Percentiles rank a stretch among this genome's conserved stretches.
Evolutionary conservation across 2,329 filamentous ascomycete species (phyloP).

Genomic region (Diatrype stigma): DNA sequence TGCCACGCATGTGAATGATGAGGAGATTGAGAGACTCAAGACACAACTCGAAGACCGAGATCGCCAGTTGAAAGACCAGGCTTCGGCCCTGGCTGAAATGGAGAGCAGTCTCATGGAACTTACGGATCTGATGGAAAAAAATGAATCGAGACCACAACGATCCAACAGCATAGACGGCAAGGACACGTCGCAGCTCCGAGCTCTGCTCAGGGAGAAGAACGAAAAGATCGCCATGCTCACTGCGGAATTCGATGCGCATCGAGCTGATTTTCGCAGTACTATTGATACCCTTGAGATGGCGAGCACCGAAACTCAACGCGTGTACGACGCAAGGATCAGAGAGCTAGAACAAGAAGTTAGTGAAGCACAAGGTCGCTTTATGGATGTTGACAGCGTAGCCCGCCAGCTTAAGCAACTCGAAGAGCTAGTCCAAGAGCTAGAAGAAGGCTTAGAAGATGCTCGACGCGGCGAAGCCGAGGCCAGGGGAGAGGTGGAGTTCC

Average conservation of each 20-base stretch:
- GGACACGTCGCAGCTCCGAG: constrained; percentile 71
- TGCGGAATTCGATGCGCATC: constrained; percentile 88
- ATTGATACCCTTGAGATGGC: constrained; percentile 96
- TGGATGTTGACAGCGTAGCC: constrained; percentile 89
- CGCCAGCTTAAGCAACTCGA: constrained; percentile 91
- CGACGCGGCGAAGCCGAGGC: constrained; percentile 92
- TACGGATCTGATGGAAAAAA: constrained; percentile 64
- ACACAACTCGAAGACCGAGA: constrained; percentile 79
- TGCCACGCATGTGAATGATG: constrained; percentile 50
- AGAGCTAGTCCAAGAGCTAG: constrained; percentile 91
- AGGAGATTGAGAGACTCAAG: constrained; percentile 70
- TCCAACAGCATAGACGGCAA: constrained; percentile 58
- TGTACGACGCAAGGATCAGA: constrained; percentile 91
- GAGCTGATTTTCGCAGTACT: constrained; percentile 93
- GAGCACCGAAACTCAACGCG: constrained; percentile 88
- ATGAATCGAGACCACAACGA: constrained; percentile 41
- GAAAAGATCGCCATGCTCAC: constrained; percentile 93
- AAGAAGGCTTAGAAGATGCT: constrained; percentile 94
- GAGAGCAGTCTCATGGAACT: constrained; percentile 48
- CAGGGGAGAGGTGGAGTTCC: constrained; percentile 89
- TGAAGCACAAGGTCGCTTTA: constrained; percentile 74
- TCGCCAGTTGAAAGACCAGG: constrained; percentile 83
- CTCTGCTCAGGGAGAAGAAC: constrained; percentile 88
- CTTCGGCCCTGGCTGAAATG: constrained; percentile 79
- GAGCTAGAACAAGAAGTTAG: constrained; percentile 79